Percentiles rank a stretch among this genome's conserved stretches.
These are phyloP conservation scores for Grigorovia jiainica DNA, from an alignment of 805 yeast genomes.

Conservation along the genomic window DNA sequence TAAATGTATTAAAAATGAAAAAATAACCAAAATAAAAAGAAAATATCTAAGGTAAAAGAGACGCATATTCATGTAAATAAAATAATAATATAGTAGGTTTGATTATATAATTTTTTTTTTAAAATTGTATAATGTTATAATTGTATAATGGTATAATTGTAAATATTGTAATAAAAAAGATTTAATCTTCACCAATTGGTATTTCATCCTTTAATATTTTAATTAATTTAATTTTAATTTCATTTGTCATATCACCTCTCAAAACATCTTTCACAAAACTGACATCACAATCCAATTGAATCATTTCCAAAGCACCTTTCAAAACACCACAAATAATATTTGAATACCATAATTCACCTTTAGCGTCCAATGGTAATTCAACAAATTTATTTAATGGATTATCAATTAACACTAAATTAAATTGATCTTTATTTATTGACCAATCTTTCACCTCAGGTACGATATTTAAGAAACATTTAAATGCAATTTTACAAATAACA, in stretches of 20 bases:
- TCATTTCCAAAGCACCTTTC: constrained; percentile 90
- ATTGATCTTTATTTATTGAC: constrained; percentile 66
- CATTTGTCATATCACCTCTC: constrained; percentile 77
- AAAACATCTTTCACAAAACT: constrained; percentile 69
- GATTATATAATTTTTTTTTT: not conserved
- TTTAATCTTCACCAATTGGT: constrained; percentile 89
- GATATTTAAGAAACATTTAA: constrained; percentile 78
- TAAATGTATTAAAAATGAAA: too few relatives aligned
- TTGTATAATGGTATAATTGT: not conserved
- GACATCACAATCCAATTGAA: constrained; percentile 84
- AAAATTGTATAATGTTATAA: not conserved
- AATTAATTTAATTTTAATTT: constrained; percentile 60
- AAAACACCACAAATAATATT: constrained; percentile 84
- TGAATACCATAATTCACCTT: constrained; percentile 80
- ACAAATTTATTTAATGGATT: constrained; percentile 94
- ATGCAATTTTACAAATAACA: constrained; percentile 75
- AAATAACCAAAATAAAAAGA: too few relatives aligned
- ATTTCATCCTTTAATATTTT: constrained; percentile 83
- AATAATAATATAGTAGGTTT: not conserved
- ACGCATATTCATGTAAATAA: not conserved
- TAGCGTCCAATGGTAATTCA: constrained; percentile 77
- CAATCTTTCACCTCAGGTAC: constrained; percentile 69
- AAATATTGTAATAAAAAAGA: not conserved
- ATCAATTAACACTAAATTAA: constrained; percentile 63
- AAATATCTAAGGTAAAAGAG: too few relatives aligned